Base-by-base conservation (phyloP, 129 eudicot genomes). In the Silybum marianum region DNA sequence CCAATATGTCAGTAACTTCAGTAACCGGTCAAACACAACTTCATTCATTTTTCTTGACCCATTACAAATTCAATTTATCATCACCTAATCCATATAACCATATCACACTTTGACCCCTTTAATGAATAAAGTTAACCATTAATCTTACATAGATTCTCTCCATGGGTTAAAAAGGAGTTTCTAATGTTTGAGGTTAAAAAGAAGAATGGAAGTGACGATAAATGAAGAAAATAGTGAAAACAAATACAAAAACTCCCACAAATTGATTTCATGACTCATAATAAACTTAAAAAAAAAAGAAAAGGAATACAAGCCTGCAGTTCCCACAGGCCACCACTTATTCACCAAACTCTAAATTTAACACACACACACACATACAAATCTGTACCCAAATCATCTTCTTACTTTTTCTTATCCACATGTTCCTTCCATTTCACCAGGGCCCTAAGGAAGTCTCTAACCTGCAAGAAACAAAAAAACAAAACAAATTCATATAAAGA, bases 391-490 rank as follows among this genome's bases (percentile, higher is more conserved):
- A 39, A n/a, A 16, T 40, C 69, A 30, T 44, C 81, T 69, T 44
- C 81, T 69, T 19, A 83, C 16, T 63, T 26, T 42, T 72, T 65
- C 79, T 28, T 30, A 42, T 78, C 72, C 70, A 21, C 71, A 12
- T 70, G 81, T 71, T 71, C 82, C 60, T 80, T 86, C 93, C 90
- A 87, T 82, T 84, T 84, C 74, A 88, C 92, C 23, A 91, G 74
- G 21, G 86, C 81, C 78, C 88, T 86, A 19, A 91, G 84, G 78
- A 91, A 91, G 30, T 87, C 81, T 14, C 83, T 73, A n/a, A 91
- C 97, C 97, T 91, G 80, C 42, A 66, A 0, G 4, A 18, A 42
- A 42, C 60, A 24, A 3, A 19, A 16, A 36, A 36, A 32, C 3
- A 32, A 36, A 36, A 38, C 9, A 38, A 38, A 30, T 6, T 16